Evolutionary conservation across 345 rosid genomes (phyloP).

Genomic region (Syzygium aromaticum): DNA sequence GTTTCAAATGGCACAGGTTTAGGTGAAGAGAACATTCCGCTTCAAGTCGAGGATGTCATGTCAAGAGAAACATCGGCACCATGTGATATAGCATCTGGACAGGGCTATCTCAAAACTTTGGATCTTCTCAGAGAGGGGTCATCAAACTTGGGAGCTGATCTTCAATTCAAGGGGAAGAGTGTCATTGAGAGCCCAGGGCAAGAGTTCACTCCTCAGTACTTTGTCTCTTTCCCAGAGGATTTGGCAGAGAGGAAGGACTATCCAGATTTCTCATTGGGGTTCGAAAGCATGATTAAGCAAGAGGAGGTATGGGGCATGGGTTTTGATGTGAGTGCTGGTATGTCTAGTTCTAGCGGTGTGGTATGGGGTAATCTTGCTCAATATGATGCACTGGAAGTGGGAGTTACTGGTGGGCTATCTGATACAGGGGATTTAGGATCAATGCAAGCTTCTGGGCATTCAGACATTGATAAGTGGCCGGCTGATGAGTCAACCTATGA

Average conservation of each 20-base stretch:
- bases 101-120: constrained; percentile 2
- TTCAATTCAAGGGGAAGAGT: constrained; percentile 31
- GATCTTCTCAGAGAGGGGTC: constrained; percentile 21
- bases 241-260: constrained; percentile 16
- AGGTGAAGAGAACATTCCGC: constrained; percentile 14
- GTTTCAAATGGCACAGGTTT: constrained; percentile 11
- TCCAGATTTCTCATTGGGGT: constrained; percentile 24
- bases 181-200: constrained; percentile 22
- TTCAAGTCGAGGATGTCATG: constrained; percentile 19
- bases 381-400: constrained; percentile 43
- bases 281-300: constrained; percentile 28
- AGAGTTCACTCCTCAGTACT: constrained; percentile 33
- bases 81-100: constrained; percentile 6
- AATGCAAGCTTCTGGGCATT: constrained; percentile 33
- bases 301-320: constrained; percentile 67
- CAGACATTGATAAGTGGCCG: constrained; percentile 39
- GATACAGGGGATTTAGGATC: constrained; percentile 62
- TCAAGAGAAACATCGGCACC: not conserved
- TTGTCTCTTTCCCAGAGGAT: constrained; percentile 45
- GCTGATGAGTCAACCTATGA: constrained; percentile 21
- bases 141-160: constrained; percentile 21
- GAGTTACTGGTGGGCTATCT: constrained; percentile 34
- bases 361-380: constrained; percentile 37
- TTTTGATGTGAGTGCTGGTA: constrained; percentile 33
- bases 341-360: constrained; percentile 40